phyloP scores from a whole-genome alignment of 2,329 filamentous ascomycete species.

The Pestalotiopsis fici region DNA sequence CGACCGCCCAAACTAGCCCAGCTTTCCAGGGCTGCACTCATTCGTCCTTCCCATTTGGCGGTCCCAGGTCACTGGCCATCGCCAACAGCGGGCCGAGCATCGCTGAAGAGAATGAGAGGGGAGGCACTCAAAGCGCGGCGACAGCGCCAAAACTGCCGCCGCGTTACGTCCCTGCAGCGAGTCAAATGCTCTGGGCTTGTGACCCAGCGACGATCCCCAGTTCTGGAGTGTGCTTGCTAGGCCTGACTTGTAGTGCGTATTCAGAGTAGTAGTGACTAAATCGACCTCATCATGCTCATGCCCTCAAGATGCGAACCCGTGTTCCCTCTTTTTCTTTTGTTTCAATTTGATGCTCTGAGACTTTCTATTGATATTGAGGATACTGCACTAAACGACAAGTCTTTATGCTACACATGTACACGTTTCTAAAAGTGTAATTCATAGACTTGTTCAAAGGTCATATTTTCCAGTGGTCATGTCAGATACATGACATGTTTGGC shows the following conservation, averaged over 20 bases:
- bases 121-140: background rate
- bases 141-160: background rate
- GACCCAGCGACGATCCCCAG: background rate
- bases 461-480: background rate
- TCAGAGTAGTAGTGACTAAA: background rate
- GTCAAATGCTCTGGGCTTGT: background rate
- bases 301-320: background rate
- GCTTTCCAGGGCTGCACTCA: background rate
- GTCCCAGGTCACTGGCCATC: background rate
- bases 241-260: background rate
- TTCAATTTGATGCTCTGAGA: slow-evolving; percentile 1
- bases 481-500: background rate
- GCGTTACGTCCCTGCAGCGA: background rate
- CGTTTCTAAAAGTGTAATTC: background rate
- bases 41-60: too few relatives aligned
- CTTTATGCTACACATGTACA: background rate
- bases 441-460: background rate
- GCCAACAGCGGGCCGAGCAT: background rate
- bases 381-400: background rate
- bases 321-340: background rate
- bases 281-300: background rate
- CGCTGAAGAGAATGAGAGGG: background rate
- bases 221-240: too few relatives aligned
- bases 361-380: background rate
- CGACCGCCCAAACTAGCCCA: background rate